Evolutionary conservation across 768 basidiomycete species (phyloP).

Genomic region (Psilocybe sp.): DNA sequence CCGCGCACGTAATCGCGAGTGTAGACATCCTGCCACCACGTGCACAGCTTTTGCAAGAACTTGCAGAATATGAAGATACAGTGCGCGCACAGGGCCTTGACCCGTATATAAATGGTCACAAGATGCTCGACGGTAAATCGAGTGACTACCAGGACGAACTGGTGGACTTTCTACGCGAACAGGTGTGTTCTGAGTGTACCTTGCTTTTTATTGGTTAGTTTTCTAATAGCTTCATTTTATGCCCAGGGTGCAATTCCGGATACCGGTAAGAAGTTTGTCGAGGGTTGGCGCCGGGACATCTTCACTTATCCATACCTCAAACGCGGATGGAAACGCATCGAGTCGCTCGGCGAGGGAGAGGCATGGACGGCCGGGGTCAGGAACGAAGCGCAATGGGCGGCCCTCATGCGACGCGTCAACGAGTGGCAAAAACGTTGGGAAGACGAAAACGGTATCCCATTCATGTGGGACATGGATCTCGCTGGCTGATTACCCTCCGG

Average conservation of each 20-base stretch:
- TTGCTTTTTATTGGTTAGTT: not conserved
- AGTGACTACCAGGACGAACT: conserved; percentile 42
- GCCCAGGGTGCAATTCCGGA: conserved; percentile 35
- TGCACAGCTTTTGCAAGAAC: conserved; percentile 34
- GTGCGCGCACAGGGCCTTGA: conserved; percentile 42
- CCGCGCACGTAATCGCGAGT: conserved; percentile 41
- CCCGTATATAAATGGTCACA: conserved; percentile 48
- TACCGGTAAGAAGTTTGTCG: conserved; percentile 44
- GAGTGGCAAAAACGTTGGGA: conserved; percentile 57
- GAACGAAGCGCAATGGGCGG: conserved; percentile 51
- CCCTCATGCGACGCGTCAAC: conserved; percentile 43
- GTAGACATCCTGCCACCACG: conserved; percentile 38
- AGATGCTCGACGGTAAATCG: conserved; percentile 29
- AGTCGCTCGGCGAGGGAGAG: conserved; percentile 32
- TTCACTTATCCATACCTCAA: conserved; percentile 31
- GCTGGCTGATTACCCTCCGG: conserved; percentile 3
- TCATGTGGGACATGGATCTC: conserved; percentile 17
- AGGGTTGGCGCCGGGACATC: conserved; percentile 43
- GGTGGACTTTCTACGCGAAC: conserved; percentile 29
- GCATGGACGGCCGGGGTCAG: conserved; percentile 47
- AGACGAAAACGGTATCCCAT: conserved; percentile 22
- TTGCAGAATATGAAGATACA: conserved; percentile 38
- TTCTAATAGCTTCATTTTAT: not conserved
- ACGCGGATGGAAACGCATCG: conserved; percentile 44
- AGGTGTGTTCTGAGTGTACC: conserved; percentile 16